These are phyloP conservation scores for Gypsophila paniculata DNA, from an alignment of 179 eudicot genomes.

Conservation along the genomic window DNA sequence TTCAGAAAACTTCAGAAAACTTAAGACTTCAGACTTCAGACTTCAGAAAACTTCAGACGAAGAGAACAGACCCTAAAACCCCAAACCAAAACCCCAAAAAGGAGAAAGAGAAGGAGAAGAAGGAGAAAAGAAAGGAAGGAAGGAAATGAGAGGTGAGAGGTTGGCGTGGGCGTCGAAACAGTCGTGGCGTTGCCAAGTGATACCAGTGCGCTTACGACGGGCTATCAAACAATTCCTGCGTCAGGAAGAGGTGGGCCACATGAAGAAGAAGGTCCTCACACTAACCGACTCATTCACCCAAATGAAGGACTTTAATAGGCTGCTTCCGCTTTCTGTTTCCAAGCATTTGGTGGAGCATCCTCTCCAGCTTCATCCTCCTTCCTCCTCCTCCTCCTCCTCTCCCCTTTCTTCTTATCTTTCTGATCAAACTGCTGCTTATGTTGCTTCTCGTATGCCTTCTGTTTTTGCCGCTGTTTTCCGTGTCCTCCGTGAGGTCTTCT, in stretches of 20 bases:
- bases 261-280: constrained; percentile 75
- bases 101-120: too few relatives aligned
- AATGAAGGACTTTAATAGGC: constrained; percentile 63
- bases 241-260: constrained; percentile 62
- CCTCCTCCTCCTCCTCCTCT: too few relatives aligned
- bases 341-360: constrained; percentile 79
- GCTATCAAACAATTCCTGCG: constrained; percentile 61
- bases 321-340: constrained; percentile 53
- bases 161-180: constrained; percentile 66
- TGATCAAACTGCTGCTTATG: constrained; percentile 61
- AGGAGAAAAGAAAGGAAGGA: too few relatives aligned
- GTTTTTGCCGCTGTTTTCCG: constrained; percentile 70
- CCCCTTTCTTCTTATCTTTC: constrained; percentile 33
- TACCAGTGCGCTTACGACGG: constrained; percentile 68
- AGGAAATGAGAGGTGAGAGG: constrained; percentile 37
- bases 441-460: constrained; percentile 84
- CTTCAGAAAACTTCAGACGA: too few relatives aligned
- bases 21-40: too few relatives aligned
- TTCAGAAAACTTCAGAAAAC: too few relatives aligned
- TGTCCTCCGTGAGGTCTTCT: constrained; percentile 59
- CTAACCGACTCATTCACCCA: constrained; percentile 53
- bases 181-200: constrained; percentile 52
- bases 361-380: constrained; percentile 23
- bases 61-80: too few relatives aligned
- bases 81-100: too few relatives aligned